Conservation (phyloP, 768 basidiomycete species). For the Amanita muscaria region DNA sequence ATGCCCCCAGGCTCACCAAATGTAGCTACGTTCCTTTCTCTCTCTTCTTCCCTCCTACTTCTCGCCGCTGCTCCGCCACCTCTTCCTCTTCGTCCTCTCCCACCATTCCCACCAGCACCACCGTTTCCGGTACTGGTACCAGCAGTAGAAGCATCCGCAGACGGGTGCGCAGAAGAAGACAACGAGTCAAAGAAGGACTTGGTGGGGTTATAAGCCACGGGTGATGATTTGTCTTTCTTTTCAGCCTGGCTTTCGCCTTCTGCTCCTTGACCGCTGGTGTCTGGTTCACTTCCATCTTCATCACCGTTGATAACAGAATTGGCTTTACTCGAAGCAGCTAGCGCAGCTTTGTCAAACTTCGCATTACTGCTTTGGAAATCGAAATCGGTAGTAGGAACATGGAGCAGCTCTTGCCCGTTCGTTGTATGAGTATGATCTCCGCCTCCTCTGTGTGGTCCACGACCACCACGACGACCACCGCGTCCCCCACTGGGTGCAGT, state of each 20-base stretch:
- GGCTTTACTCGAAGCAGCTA: constrained; percentile 19
- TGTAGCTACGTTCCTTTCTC: constrained; percentile 78
- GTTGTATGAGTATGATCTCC: constrained; percentile 8
- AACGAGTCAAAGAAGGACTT: constrained; percentile 78
- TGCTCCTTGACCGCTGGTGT: constrained; percentile 18
- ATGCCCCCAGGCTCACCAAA: constrained; percentile 83
- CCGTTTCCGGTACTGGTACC: too few relatives aligned
- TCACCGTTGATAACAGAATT: constrained; percentile 12
- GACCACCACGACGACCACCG: constrained; percentile 11
- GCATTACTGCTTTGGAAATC: constrained; percentile 75
- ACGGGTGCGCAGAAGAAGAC: constrained; percentile 28
- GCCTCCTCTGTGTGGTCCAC: constrained; percentile 9
- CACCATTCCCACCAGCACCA: constrained; percentile 9
- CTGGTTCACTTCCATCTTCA: constrained; percentile 16
- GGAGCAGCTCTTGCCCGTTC: too few relatives aligned
- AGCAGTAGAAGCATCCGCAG: constrained; percentile 26
- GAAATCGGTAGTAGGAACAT: constrained; percentile 72
- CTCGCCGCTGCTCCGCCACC: constrained; percentile 46
- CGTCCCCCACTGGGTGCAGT: constrained; percentile 17
- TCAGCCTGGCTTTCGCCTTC: constrained; percentile 19
- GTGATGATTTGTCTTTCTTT: constrained; percentile 25
- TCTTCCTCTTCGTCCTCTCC: constrained; percentile 30
- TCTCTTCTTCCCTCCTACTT: constrained; percentile 72
- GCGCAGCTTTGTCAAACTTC: constrained; percentile 68
- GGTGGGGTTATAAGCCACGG: constrained; percentile 61